These are phyloP conservation scores for Aspergillus tanneri DNA, from an alignment of 2,329 filamentous ascomycete species.

Conservation along the genomic window DNA sequence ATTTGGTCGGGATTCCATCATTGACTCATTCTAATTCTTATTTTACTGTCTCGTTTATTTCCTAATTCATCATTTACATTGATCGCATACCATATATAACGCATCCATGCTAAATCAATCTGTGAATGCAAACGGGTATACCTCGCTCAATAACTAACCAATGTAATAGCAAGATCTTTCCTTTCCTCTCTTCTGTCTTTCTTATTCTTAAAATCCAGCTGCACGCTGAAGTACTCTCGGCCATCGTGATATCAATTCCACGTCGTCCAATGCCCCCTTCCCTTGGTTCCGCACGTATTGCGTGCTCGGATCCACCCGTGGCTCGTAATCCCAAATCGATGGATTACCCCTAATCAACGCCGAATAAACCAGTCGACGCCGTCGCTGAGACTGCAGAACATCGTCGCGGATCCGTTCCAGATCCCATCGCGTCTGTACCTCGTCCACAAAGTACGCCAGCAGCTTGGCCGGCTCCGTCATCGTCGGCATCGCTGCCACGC, in stretches of 20 bases:
- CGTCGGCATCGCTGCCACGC: conserved; percentile 31
- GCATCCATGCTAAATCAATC: too few species aligned
- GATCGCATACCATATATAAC: too few species aligned
- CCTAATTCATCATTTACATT: too few species aligned
- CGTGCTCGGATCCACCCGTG: conserved; percentile 48
- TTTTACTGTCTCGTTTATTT: too few species aligned
- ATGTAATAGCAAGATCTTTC: too few species aligned
- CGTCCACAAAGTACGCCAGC: conserved; percentile 67
- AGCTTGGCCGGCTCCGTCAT: conserved; percentile 42
- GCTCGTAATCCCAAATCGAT: conserved; percentile 83
- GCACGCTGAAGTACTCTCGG: conserved; percentile 39
- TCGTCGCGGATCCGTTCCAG: conserved; percentile 72
- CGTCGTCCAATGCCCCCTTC: conserved; percentile 43
- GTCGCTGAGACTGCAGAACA: conserved; percentile 74
- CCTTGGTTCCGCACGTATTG: conserved; percentile 72
- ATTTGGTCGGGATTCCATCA: too few species aligned
- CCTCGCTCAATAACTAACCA: too few species aligned
- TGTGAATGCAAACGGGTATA: too few species aligned
- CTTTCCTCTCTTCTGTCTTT: too few species aligned
- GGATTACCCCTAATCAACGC: conserved; percentile 74
- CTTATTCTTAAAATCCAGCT: too few species aligned
- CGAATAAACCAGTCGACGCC: conserved; percentile 74
- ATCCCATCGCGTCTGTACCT: conserved; percentile 76
- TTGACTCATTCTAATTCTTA: too few species aligned
- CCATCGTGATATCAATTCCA: conserved; percentile 44